phyloP scores from a whole-genome alignment of 495 filamentous ascomycete species.

The Jackrogersella minutella region DNA sequence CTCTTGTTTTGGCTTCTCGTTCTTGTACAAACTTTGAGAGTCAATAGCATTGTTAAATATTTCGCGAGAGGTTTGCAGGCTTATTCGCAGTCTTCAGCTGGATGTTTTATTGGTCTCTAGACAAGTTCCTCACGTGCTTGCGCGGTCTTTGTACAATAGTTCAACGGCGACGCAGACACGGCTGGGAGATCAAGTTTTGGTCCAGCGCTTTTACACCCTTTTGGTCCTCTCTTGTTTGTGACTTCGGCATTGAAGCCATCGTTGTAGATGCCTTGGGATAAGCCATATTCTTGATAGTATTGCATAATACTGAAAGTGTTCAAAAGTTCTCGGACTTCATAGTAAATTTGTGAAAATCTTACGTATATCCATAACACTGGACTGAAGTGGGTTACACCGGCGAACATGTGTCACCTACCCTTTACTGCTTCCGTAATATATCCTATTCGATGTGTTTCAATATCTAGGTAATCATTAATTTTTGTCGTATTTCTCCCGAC shows the following conservation, averaged over 20 bases:
- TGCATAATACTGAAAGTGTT: no score
- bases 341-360: no score
- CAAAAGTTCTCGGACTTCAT: no score
- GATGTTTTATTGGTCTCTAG: slow-evolving; percentile 54
- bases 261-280: no score
- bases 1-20: slow-evolving; percentile 29
- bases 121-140: slow-evolving; percentile 28
- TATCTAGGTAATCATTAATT: not conserved
- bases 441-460: not conserved
- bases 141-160: slow-evolving; percentile 43
- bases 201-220: slow-evolving; percentile 37
- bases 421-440: not conserved
- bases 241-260: not conserved
- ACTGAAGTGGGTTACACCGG: no score
- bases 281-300: no score
- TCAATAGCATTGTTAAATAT: slow-evolving; percentile 35
- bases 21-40: slow-evolving; percentile 41
- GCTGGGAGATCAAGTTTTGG: slow-evolving; percentile 55
- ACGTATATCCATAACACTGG: no score
- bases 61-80: slow-evolving; percentile 33
- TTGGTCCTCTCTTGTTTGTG: slow-evolving; percentile 1
- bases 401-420: not conserved
- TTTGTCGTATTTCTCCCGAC: not conserved
- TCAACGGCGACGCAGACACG: slow-evolving; percentile 45
- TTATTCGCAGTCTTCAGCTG: slow-evolving; percentile 32